Conservation (phyloP, 176 grass and related monocot species). For the Phyllostachys edulis region DNA sequence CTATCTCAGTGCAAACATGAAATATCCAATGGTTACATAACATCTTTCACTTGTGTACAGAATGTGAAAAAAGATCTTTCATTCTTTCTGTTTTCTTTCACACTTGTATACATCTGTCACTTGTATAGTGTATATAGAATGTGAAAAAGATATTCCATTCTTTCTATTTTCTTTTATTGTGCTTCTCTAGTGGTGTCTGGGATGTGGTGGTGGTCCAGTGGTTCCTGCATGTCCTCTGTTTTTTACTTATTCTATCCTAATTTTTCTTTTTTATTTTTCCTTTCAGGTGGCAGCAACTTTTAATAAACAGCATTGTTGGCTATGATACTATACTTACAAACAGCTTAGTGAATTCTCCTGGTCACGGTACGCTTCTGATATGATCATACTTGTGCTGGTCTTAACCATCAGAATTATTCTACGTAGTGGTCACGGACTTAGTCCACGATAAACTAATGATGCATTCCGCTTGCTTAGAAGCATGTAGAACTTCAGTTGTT, state of each 20-base stretch:
- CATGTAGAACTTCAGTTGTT: slow-evolving; percentile 1
- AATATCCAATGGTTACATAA: background rate
- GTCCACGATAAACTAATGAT: background rate
- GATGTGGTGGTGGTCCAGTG: background rate
- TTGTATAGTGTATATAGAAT: background rate
- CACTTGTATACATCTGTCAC: too few relatives aligned
- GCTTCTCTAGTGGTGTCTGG: background rate
- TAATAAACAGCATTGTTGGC: slow-evolving; percentile 96
- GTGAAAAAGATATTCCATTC: background rate
- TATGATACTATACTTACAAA: slow-evolving; percentile 99
- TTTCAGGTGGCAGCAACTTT: slow-evolving; percentile 97
- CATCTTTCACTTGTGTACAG: background rate
- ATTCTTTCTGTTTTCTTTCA: background rate
- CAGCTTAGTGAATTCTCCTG: slow-evolving; percentile 90
- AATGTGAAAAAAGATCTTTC: background rate
- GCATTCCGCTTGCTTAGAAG: slow-evolving; percentile 19
- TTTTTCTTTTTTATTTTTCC: background rate
- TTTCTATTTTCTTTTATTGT: background rate
- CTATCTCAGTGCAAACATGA: background rate
- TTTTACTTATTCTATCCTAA: background rate
- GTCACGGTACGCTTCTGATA: slow-evolving; percentile 61
- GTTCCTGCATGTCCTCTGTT: background rate
- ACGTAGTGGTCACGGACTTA: background rate
- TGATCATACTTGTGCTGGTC: background rate
- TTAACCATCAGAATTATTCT: slow-evolving; percentile 24